Evolutionary conservation across 768 basidiomycete genomes (phyloP).

Genomic region (Coprinellus micaceus): DNA sequence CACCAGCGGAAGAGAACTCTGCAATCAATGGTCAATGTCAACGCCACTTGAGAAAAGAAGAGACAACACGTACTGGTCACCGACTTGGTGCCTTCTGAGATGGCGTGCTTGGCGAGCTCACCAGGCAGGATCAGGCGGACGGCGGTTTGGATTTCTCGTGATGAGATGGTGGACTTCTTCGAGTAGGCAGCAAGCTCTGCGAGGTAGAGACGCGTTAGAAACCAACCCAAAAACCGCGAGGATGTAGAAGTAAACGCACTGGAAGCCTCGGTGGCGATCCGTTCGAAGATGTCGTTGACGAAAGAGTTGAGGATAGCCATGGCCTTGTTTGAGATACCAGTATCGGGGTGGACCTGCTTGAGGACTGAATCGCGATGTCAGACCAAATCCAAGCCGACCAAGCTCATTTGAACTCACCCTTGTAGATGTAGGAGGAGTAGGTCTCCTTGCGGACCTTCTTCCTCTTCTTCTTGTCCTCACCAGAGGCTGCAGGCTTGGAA

Average conservation of each 20-base stretch:
- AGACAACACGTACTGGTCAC: conserved; percentile 45
- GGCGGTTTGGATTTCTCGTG: conserved; percentile 96
- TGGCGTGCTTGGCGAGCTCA: conserved; percentile 97
- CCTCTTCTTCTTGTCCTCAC: conserved; percentile 83
- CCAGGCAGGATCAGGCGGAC: conserved; percentile 97
- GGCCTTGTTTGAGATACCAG: conserved; percentile 97
- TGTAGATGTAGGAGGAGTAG: conserved; percentile 94
- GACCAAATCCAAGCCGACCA: neutral
- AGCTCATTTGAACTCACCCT: too few species aligned
- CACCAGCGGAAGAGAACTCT: conserved; percentile 18
- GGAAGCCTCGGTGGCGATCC: conserved; percentile 85
- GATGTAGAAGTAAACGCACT: conserved; percentile 43
- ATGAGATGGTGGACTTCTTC: conserved; percentile 98
- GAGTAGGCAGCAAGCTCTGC: conserved; percentile 95
- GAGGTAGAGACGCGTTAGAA: neutral
- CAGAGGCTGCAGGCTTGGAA: conserved; percentile 48
- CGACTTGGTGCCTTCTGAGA: conserved; percentile 84
- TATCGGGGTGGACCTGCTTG: conserved; percentile 97
- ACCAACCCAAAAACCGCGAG: neutral
- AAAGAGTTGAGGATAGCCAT: conserved; percentile 92
- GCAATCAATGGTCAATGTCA: neutral
- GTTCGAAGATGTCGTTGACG: conserved; percentile 92
- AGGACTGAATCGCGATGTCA: conserved; percentile 52
- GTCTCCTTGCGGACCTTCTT: conserved; percentile 89
- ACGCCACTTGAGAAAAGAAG: conserved; percentile 22